Evolutionary conservation across 768 basidiomycete species (phyloP).

Genomic region (Amyloporia xantha): DNA sequence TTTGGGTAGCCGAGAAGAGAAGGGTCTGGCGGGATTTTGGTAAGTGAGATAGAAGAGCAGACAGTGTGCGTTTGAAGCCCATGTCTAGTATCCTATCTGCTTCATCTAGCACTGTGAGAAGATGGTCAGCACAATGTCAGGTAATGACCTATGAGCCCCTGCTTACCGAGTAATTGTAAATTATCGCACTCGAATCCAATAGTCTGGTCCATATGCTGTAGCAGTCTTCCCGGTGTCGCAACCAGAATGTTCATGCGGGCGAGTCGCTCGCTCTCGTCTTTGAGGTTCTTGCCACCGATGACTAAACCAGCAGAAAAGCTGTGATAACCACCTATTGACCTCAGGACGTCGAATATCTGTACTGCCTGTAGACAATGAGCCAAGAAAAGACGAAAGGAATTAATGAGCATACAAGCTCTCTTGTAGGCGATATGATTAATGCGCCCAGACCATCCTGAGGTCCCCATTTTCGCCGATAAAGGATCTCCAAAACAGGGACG

Average conservation of each 20-base stretch:
- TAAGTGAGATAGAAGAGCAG: constrained; percentile 88
- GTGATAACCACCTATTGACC: constrained; percentile 89
- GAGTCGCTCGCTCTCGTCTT: constrained; percentile 85
- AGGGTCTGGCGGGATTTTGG: constrained; percentile 90
- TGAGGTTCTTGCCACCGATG: constrained; percentile 93
- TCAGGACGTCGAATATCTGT: constrained; percentile 94
- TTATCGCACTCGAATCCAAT: constrained; percentile 89
- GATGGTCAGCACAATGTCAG: background rate
- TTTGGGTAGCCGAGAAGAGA: constrained; percentile 96
- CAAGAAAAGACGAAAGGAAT: background rate
- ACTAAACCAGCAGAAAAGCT: constrained; percentile 90
- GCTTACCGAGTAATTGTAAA: constrained; percentile 83
- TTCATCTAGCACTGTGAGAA: constrained; percentile 77
- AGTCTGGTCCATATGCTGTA: constrained; percentile 99
- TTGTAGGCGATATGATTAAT: constrained; percentile 87
- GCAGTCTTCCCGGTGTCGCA: constrained; percentile 88
- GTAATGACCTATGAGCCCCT: background rate
- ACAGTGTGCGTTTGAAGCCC: constrained; percentile 86
- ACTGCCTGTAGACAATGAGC: constrained; percentile 57
- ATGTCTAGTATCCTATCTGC: constrained; percentile 95
- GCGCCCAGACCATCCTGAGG: constrained; percentile 77
- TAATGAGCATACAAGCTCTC: constrained; percentile 66
- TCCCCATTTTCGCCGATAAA: constrained; percentile 64
- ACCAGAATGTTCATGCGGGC: constrained; percentile 98
- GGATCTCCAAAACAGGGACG: constrained; percentile 56